Evolutionary conservation across 139 green algal species (phyloP), one percentile per base, ranked within the genome.

Genomic region (Chlamydomonas applanata): DNA sequence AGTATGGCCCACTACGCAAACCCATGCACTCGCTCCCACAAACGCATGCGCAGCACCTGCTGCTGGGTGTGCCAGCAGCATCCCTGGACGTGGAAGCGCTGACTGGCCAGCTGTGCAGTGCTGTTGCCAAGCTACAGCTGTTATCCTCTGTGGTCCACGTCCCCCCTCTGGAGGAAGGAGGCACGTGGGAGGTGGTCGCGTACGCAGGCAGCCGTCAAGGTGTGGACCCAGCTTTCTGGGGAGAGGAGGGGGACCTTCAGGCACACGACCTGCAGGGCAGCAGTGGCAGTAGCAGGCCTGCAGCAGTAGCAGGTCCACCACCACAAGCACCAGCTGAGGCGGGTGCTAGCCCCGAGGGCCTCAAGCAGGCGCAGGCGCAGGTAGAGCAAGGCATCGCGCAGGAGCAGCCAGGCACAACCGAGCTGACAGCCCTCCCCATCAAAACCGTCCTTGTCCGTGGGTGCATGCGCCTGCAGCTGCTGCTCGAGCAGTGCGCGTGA

Each of bases 141-240:
- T 61, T 80, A 11, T 36, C 62, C 32, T 53, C 14, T 13, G 53
- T 53, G 1, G 1, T 46, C 4, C 4, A 5, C 35, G 30, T 53
- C 17, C 34, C 45, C 2, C 60, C 52, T 11, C 7, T 40, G 59
- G 59, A 40, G 29, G 65, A 68, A 88, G 83, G 83, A 27, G 75
- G 76, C 56, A 86, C 77, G 0, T 88, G 85, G 64, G 83, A 88
- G 68, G 36, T 88, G 3, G 69, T 83, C 7, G 83, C 67, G 19
- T 75, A 86, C 30, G 75, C 72, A 56, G 81, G 32, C 24, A 71
- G 54, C 45, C 81, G 79, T 27, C 59, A 72, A 2, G 71, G 67
- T 17, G 71, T 82, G 30, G 81, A 88, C 79, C 22, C 30, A 19
- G 40, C 40, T 19, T 49, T 49, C 40, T 49, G 40, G 40, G 40